Percentiles rank a stretch among this genome's conserved stretches.
Conservation (phyloP, 352 stramenopile species). For the Phytophthora uliginosa region DNA sequence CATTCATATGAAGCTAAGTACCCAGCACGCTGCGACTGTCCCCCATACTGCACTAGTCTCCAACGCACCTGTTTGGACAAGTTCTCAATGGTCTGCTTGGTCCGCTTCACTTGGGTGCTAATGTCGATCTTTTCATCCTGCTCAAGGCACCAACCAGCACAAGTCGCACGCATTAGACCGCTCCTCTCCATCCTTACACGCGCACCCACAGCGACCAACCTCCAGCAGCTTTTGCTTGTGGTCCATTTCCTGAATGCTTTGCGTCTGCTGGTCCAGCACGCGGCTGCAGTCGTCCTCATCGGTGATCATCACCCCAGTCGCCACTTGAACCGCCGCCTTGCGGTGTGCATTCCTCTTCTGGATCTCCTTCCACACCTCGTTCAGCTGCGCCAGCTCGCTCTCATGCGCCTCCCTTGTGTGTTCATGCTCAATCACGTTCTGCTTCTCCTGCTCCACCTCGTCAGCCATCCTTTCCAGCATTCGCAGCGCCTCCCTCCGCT, state of each 20-base stretch:
- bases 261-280: conserved; percentile 78
- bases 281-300: conserved; percentile 84
- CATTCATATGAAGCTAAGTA: conserved; percentile 5
- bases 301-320: conserved; percentile 77
- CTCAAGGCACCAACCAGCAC: neutral
- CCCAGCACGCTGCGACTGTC: conserved; percentile 4
- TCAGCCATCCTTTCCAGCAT: conserved; percentile 53
- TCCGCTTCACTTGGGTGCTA: conserved; percentile 74
- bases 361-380: conserved; percentile 72
- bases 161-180: neutral
- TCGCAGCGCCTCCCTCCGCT: conserved; percentile 49
- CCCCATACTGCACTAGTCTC: neutral
- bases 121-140: conserved; percentile 81
- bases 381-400: conserved; percentile 61
- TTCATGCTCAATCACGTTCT: conserved; percentile 56
- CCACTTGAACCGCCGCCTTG: conserved; percentile 77
- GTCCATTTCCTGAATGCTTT: conserved; percentile 78
- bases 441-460: conserved; percentile 65
- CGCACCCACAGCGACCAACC: conserved; percentile 21
- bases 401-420: conserved; percentile 48
- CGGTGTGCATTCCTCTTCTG: conserved; percentile 79
- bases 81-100: conserved; percentile 57
- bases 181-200: too few species aligned
- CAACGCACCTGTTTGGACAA: conserved; percentile 64
- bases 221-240: conserved; percentile 75